These are phyloP conservation scores for Carex scoparia DNA, from an alignment of 176 grass and related monocot genomes.

Conservation along the genomic window DNA sequence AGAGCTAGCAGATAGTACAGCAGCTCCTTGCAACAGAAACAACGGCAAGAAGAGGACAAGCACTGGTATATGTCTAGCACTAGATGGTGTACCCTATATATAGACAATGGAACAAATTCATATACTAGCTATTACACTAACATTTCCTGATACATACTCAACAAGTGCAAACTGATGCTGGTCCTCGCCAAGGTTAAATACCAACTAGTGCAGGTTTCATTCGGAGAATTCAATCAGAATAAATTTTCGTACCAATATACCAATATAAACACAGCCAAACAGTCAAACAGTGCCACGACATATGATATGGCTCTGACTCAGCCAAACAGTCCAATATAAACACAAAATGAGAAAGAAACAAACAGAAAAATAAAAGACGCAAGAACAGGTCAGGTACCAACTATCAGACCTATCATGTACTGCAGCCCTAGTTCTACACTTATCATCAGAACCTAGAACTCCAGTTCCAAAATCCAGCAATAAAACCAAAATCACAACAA, in stretches of 20 bases:
- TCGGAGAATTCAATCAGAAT: neutral
- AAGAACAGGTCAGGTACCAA: neutral
- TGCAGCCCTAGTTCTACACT: neutral
- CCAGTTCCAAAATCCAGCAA: neutral
- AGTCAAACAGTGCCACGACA: neutral
- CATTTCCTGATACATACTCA: neutral
- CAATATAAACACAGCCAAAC: neutral
- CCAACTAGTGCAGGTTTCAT: neutral
- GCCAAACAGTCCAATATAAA: neutral
- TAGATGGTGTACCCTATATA: constrained; percentile 73
- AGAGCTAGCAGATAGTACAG: constrained; percentile 63
- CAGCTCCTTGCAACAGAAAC: constrained; percentile 84
- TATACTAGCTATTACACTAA: neutral
- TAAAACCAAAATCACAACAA: neutral
- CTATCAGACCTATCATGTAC: neutral
- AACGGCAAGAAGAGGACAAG: constrained; percentile 80
- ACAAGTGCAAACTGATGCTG: neutral
- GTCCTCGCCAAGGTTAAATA: neutral
- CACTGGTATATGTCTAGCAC: constrained; percentile 75
- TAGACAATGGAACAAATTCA: constrained; percentile 9
- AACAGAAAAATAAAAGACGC: neutral
- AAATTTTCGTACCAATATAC: neutral
- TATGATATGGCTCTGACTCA: neutral
- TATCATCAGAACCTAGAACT: neutral
- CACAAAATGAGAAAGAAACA: neutral